Evolutionary conservation across 208 protist species (phyloP), one percentile per base, ranked within the genome.

Genomic region (Leishmania lainsoni): DNA sequence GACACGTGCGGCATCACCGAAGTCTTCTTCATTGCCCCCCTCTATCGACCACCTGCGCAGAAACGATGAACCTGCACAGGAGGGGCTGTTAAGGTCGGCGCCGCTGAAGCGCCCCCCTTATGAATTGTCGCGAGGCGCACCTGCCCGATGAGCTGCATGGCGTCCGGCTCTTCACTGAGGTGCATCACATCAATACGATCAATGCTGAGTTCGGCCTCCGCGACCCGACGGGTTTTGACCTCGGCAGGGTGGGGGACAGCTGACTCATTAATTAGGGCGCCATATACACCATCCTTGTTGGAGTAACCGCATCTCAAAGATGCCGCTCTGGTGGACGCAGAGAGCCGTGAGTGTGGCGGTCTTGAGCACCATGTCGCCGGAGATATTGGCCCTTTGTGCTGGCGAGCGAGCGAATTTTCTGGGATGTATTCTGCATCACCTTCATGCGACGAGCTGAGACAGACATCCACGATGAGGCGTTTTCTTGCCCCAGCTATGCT

Each of bases 121-220:
- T 90, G 86, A 90, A 83, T 61, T 75, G 74, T 72, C 66, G 83
- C 8, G 77, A 90, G 71, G 86, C 75, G 14, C 86, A 87, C 81
- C 73, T 90, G 54, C 83, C 85, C 78, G 83, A 79, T 29, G 83
- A 90, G 59, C 58, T 90, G 58, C 86, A 90, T 78, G 83, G 81
- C 59, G 83, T 80, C 79, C 85, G 83, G 75, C 70, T 90, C 58
- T 87, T 90, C 35, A 76, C 84, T 16, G 81, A 90, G 59, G 81
- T 56, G 9, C 32, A 49, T 35, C 80, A 76, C 16, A 79, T 87
- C 0, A 87, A 87, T 80, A 78, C 70, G 5, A 90, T 90, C 51
- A 83, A 90, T 59, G 86, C 86, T 5, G 78, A 86, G 78, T 87
- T 85, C 59, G 86, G 83, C 65, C 85, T 86, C 72, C 86, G 85